phyloP scores from a whole-genome alignment of 23 red algal species.

The Gracilaria gracilis region DNA sequence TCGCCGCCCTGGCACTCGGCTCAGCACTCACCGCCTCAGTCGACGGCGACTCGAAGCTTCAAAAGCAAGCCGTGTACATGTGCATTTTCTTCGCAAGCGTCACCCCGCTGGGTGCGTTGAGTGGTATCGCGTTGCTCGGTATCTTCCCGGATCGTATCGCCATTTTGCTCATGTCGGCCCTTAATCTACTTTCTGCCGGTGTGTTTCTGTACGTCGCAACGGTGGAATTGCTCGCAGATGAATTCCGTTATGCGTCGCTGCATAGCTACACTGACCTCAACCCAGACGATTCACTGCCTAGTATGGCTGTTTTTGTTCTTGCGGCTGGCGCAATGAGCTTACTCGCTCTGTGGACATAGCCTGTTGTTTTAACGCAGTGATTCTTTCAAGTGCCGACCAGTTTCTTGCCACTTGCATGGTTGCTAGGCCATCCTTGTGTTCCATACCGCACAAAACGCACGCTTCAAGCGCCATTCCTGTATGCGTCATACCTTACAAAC shows the following conservation, averaged over 20 bases:
- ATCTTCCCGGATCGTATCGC: not conserved
- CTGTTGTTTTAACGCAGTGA: not conserved
- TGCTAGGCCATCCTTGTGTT: too few relatives aligned
- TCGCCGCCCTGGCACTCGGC: slow-evolving; percentile 30
- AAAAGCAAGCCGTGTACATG: not conserved
- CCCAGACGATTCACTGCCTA: not conserved
- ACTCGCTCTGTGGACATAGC: slow-evolving; percentile 38
- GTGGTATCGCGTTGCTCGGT: not conserved
- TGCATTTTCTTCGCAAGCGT: slow-evolving; percentile 7
- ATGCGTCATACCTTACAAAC: too few relatives aligned
- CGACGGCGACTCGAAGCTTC: slow-evolving; percentile 4
- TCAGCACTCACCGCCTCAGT: not conserved
- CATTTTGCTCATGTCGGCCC: not conserved
- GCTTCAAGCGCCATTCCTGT: too few relatives aligned
- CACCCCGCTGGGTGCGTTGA: not conserved
- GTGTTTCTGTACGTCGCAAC: slow-evolving; percentile 40
- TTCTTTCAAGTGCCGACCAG: not conserved
- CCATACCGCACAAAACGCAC: too few relatives aligned
- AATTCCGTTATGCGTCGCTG: slow-evolving; percentile 20
- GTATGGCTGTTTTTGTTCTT: slow-evolving; percentile 30
- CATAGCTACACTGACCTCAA: not conserved
- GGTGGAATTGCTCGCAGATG: slow-evolving; percentile 31
- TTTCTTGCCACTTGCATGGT: not conserved
- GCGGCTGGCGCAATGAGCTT: slow-evolving; percentile 39
- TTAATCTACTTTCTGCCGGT: not conserved